Conservation (phyloP, 1,284 basidiomycete genomes). For the Trichosporon sp. region DNA sequence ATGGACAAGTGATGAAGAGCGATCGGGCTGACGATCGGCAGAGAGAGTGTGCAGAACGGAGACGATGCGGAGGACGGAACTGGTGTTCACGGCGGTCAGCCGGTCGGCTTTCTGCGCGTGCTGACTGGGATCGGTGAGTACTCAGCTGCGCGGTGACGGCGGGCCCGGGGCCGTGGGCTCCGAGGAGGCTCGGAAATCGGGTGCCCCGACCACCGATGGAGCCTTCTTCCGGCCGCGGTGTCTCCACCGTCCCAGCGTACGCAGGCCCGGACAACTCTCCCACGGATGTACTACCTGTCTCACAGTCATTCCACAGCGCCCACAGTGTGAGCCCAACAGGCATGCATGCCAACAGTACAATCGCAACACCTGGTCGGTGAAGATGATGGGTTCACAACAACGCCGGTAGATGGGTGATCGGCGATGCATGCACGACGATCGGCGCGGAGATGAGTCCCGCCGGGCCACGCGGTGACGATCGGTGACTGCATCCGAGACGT, state of each 20-base stretch:
- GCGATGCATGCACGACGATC: too few species aligned
- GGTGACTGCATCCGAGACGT: background rate
- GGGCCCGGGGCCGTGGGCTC: background rate
- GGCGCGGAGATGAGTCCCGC: background rate
- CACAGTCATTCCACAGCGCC: too few species aligned
- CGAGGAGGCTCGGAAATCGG: background rate
- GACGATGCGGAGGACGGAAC: background rate
- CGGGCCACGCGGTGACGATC: background rate
- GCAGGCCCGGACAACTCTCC: background rate
- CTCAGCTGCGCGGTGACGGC: too few species aligned
- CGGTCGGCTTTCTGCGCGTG: background rate
- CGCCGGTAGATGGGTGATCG: too few species aligned
- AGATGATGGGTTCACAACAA: too few species aligned
- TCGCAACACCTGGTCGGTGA: too few species aligned
- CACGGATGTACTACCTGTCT: background rate
- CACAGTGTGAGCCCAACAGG: background rate
- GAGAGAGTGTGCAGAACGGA: background rate
- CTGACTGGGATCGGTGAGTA: background rate
- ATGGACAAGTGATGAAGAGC: background rate
- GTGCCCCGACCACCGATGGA: conserved; percentile 1
- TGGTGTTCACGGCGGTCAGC: background rate
- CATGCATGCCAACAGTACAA: background rate
- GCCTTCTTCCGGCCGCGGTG: conserved; percentile 1
- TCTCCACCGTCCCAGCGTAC: background rate
- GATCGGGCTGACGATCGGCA: background rate